A percentile compares a stretch with the other conserved stretches of the same genome.
Evolutionary conservation across 306 rosid genomes (phyloP).

Genomic region (Casuarina glauca): DNA sequence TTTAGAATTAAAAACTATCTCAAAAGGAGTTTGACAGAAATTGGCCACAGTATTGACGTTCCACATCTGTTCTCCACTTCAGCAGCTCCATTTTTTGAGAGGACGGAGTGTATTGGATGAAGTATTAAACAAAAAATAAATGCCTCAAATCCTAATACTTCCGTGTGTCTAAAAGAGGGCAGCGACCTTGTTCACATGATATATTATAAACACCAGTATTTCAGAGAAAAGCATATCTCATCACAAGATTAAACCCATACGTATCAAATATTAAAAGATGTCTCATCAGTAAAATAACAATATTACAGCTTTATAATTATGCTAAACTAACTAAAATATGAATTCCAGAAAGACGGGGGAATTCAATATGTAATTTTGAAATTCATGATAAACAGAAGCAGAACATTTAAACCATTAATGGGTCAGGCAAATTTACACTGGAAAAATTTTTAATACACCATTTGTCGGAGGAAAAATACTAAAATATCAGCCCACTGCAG

Average conservation of each 20-base stretch:
- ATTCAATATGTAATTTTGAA: neutral
- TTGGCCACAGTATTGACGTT: neutral
- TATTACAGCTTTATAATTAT: too few species aligned
- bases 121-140: neutral
- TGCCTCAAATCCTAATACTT: neutral
- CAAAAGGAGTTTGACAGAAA: neutral
- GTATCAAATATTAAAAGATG: neutral
- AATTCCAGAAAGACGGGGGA: neutral
- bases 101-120: neutral
- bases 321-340: neutral
- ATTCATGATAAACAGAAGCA: neutral
- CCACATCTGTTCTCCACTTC: neutral
- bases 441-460: neutral
- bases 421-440: neutral
- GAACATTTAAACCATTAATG: neutral
- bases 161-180: neutral
- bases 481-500: neutral
- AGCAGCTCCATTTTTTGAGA: neutral
- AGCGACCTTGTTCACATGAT: neutral
- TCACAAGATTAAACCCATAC: too few species aligned
- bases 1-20: too few species aligned
- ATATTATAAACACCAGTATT: too few species aligned
- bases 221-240: too few species aligned
- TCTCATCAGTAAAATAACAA: neutral
- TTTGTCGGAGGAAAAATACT: neutral